A percentile compares a stretch with the other conserved stretches of the same genome.
Conservation (phyloP, 129 eudicot genomes). For the Flaveria bidentis region DNA sequence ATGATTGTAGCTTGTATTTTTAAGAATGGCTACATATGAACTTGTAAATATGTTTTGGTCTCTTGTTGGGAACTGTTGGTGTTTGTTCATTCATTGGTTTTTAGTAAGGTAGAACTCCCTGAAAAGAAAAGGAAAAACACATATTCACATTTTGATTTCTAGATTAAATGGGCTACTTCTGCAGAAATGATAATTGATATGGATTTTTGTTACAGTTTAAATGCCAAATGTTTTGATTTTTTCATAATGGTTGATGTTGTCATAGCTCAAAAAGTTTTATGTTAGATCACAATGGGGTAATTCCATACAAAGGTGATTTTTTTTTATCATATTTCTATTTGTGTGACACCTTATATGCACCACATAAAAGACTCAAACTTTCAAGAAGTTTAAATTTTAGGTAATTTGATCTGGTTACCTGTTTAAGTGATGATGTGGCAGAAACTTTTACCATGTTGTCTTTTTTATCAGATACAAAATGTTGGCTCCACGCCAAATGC, state of each 20-base stretch:
- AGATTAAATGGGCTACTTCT: background rate
- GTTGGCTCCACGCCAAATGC: constrained; percentile 47
- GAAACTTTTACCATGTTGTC: background rate
- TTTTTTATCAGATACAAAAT: constrained; percentile 28
- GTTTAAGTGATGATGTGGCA: background rate
- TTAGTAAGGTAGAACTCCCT: too few species aligned
- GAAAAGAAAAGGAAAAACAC: background rate
- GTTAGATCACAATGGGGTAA: background rate
- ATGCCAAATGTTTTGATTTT: background rate
- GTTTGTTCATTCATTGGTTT: too few species aligned
- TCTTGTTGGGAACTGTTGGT: background rate
- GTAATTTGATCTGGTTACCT: background rate
- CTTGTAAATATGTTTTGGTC: background rate
- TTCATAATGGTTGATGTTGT: background rate
- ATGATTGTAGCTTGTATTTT: background rate
- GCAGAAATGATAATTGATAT: background rate
- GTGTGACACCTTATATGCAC: background rate
- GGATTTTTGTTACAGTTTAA: background rate
- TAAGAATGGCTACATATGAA: background rate
- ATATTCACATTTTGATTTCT: background rate
- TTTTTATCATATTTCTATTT: background rate
- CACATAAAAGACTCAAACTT: background rate
- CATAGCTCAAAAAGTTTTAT: background rate
- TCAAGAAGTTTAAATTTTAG: background rate
- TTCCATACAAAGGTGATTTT: background rate